Percentiles rank a stretch among this genome's conserved stretches.
These are phyloP conservation scores for Tylopilus felleus DNA, from an alignment of 768 basidiomycete genomes.

Conservation along the genomic window DNA sequence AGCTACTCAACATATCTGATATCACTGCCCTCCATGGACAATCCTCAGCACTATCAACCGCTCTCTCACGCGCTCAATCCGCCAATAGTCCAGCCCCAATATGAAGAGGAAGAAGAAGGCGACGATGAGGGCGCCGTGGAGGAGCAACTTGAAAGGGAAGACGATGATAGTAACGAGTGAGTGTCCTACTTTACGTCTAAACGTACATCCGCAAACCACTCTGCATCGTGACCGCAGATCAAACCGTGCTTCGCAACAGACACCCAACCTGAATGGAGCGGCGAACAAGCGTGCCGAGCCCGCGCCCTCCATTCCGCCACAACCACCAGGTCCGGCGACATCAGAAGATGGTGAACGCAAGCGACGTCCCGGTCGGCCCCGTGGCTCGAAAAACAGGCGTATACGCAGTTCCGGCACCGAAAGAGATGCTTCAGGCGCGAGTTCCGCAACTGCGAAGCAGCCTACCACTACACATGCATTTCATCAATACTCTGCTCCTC, in stretches of 20 bases:
- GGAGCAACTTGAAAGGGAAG: constrained; percentile 55
- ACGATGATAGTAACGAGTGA: constrained; percentile 39
- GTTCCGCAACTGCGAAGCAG: constrained; percentile 25
- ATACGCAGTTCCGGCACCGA: constrained; percentile 35
- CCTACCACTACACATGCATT: constrained; percentile 38
- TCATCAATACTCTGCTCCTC: constrained; percentile 42
- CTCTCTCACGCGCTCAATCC: constrained; percentile 76
- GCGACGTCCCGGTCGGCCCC: constrained; percentile 73
- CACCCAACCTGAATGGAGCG: constrained; percentile 10
- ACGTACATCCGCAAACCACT: constrained; percentile 1
- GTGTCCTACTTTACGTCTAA: constrained; percentile 13
- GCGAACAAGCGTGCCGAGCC: constrained; percentile 24
- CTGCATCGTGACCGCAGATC: constrained; percentile 18
- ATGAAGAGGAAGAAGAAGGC: constrained; percentile 63
- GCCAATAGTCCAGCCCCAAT: constrained; percentile 36
- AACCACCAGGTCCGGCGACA: constrained; percentile 14
- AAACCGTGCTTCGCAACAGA: constrained; percentile 19
- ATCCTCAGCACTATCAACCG: constrained; percentile 78
- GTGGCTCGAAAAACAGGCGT: constrained; percentile 75
- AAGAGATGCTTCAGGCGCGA: constrained; percentile 17
- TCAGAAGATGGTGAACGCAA: constrained; percentile 46
- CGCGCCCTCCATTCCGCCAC: constrained; percentile 27
- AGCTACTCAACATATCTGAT: constrained; percentile 25
- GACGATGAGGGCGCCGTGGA: constrained; percentile 73
- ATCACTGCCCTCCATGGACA: constrained; percentile 43